Evolutionary conservation across 2,329 filamentous ascomycete species (phyloP).

Genomic region (Aureobasidium melanogenum): DNA sequence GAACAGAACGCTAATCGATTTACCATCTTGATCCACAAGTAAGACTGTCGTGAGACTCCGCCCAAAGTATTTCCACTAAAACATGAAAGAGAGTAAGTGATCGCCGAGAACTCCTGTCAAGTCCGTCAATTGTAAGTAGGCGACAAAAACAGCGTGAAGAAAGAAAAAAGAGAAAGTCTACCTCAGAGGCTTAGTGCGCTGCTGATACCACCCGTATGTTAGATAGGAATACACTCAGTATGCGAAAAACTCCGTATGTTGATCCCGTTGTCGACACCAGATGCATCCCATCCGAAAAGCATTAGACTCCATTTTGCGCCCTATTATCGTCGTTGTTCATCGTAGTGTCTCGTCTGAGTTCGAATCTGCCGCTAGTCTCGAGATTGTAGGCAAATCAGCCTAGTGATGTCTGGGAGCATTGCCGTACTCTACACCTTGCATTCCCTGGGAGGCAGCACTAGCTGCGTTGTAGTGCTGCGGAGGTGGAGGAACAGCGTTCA

Average conservation of each 20-base stretch:
- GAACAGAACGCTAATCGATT: not conserved
- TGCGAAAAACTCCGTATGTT: slow-evolving; percentile 6
- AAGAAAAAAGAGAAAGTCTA: not conserved
- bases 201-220: slow-evolving; percentile 9
- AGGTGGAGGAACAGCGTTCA: slow-evolving; percentile 19
- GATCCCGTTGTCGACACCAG: not conserved
- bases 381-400: not conserved
- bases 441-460: slow-evolving; percentile 27
- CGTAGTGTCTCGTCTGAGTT: not conserved
- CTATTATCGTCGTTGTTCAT: not conserved
- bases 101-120: not conserved
- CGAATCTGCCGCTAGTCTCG: not conserved
- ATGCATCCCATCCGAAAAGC: not conserved
- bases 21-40: not conserved
- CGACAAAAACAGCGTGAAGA: not conserved
- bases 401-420: slow-evolving; percentile 1
- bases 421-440: slow-evolving; percentile 42
- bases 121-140: not conserved
- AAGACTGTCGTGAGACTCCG: slow-evolving; percentile 10
- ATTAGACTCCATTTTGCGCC: slow-evolving; percentile 1
- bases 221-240: slow-evolving; percentile 4
- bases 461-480: slow-evolving; percentile 21
- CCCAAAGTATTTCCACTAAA: not conserved
- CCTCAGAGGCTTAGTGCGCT: not conserved
- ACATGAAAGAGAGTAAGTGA: not conserved